A percentile compares a stretch with the other conserved stretches of the same genome.
Conservation (phyloP, 2,329 filamentous ascomycete genomes). For the Talaromyces sp. region DNA sequence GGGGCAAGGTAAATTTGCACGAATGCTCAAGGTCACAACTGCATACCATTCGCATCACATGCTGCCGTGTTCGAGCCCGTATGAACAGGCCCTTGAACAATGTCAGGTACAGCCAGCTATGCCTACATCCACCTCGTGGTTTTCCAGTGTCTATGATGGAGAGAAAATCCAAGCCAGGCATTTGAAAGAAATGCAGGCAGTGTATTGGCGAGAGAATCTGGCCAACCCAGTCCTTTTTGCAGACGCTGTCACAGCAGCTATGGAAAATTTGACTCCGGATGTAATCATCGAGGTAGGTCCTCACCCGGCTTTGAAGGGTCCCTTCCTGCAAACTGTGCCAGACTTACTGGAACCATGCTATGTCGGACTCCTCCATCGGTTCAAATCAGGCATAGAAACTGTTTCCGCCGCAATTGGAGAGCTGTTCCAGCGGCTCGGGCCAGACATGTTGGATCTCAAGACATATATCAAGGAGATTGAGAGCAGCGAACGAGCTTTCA, state of each 20-base stretch:
- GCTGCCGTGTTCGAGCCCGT: constrained; percentile 27
- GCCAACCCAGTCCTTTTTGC: constrained; percentile 28
- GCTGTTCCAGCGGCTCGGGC: constrained; percentile 15
- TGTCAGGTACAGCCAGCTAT: constrained; percentile 6
- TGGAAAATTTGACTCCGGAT: constrained; percentile 3
- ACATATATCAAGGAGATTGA: not conserved
- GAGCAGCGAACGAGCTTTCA: not conserved
- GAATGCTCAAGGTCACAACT: constrained; percentile 29
- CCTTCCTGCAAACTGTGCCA: constrained; percentile 13
- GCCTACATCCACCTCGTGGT: not conserved
- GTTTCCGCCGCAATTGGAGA: constrained; percentile 14
- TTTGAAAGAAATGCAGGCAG: not conserved
- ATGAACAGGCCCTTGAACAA: constrained; percentile 16
- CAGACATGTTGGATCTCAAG: constrained; percentile 9
- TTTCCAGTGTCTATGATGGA: not conserved
- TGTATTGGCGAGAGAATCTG: constrained; percentile 35
- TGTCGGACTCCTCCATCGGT: constrained; percentile 12
- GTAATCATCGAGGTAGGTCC: constrained; percentile 25
- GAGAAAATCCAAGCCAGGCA: not conserved
- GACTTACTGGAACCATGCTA: constrained; percentile 9
- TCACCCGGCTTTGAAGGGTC: constrained; percentile 25
- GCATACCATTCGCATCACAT: constrained; percentile 41
- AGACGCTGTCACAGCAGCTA: constrained; percentile 16
- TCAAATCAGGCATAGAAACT: constrained; percentile 9
- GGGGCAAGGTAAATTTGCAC: constrained; percentile 26